phyloP scores from a whole-genome alignment of 345 rosid genomes.

The Gossypium turneri region DNA sequence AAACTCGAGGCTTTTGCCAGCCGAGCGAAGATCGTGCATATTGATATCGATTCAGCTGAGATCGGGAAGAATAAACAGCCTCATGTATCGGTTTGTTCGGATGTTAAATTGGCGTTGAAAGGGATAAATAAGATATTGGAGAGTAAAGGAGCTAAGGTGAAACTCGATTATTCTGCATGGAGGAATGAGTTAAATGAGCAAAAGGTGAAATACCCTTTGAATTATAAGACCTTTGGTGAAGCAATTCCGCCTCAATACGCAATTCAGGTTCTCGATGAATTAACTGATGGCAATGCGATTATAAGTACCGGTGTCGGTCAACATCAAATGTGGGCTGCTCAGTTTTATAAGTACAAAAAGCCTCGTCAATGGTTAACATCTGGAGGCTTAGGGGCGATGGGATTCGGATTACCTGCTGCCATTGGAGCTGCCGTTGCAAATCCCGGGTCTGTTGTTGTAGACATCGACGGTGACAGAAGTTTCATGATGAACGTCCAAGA shows the following conservation, averaged over 20 bases:
- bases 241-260: slow-evolving; percentile 91
- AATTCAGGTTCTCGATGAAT: slow-evolving; percentile 20
- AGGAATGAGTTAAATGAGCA: slow-evolving; percentile 64
- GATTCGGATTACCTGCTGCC: slow-evolving; percentile 94
- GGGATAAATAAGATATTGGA: slow-evolving; percentile 69
- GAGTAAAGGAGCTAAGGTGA: slow-evolving; percentile 36
- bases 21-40: slow-evolving; percentile 87
- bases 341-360: slow-evolving; percentile 77
- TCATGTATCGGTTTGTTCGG: slow-evolving; percentile 79
- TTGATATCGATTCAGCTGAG: slow-evolving; percentile 90
- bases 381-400: slow-evolving; percentile 94
- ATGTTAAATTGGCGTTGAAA: slow-evolving; percentile 69
- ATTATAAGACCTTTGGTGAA: slow-evolving; percentile 75
- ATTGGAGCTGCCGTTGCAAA: slow-evolving; percentile 9
- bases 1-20: slow-evolving; percentile 95
- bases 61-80: slow-evolving; percentile 98
- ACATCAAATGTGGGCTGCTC: slow-evolving; percentile 99
- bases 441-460: slow-evolving; percentile 31
- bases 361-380: slow-evolving; percentile 91
- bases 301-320: slow-evolving; percentile 52
- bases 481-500: slow-evolving; percentile 1
- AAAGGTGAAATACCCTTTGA: slow-evolving; percentile 61
- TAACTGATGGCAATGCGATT: background rate
- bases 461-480: slow-evolving; percentile 62
- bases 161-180: slow-evolving; percentile 65